Percentiles rank a stretch among this genome's conserved stretches.
Evolutionary conservation across 805 yeast species (phyloP).

Genomic region (Yarrowia sp.): DNA sequence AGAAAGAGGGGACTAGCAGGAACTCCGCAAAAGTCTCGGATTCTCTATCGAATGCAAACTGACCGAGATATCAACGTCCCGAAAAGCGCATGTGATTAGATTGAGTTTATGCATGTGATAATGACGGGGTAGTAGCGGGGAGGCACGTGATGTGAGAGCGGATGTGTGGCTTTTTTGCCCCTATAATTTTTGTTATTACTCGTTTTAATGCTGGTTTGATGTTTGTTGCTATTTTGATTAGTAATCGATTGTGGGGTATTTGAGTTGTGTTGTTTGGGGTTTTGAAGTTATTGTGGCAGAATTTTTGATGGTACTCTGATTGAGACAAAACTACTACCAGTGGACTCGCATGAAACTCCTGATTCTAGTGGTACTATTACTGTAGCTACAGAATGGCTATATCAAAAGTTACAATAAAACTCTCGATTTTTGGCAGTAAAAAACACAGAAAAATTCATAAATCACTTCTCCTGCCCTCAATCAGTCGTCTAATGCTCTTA

Average conservation of each 20-base stretch:
- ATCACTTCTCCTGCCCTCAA: too few relatives aligned
- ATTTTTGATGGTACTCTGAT: too few relatives aligned
- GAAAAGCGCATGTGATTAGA: constrained; percentile 9
- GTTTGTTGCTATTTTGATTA: not conserved
- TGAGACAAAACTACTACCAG: not conserved
- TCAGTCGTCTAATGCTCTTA: not conserved
- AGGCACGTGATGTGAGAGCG: not conserved
- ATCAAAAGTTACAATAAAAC: not conserved
- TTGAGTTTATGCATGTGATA: constrained; percentile 21
- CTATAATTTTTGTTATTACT: too few relatives aligned
- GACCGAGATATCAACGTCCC: not conserved
- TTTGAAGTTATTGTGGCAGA: too few relatives aligned
- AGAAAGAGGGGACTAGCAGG: too few relatives aligned
- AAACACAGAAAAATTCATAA: too few relatives aligned
- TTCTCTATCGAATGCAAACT: not conserved
- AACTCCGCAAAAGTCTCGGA: too few relatives aligned
- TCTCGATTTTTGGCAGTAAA: not conserved
- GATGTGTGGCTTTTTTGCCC: too few relatives aligned
- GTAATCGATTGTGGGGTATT: too few relatives aligned
- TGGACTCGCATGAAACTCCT: not conserved
- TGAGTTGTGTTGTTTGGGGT: too few relatives aligned
- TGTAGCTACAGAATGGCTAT: not conserved
- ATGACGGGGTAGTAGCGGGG: not conserved
- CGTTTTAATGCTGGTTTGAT: too few relatives aligned
- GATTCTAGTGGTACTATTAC: not conserved